Conservation (phyloP, 805 yeast genomes). For the Limtongia smithiae region DNA sequence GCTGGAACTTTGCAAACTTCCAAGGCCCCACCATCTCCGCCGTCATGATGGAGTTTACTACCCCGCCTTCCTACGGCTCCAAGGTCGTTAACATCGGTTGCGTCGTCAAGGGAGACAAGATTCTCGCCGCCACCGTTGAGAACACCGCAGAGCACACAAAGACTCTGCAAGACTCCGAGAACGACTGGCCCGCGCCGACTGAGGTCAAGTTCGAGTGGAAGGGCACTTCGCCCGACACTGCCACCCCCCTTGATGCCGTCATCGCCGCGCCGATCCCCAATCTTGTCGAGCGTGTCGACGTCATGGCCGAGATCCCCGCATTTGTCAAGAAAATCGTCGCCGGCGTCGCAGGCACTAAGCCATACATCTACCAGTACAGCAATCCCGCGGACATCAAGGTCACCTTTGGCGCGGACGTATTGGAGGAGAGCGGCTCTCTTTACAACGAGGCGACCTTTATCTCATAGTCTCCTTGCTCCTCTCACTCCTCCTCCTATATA, state of each 20-base stretch:
- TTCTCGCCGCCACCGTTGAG: conserved; percentile 61
- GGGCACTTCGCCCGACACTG: conserved; percentile 50
- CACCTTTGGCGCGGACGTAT: conserved; percentile 41
- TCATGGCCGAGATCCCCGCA: conserved; percentile 93
- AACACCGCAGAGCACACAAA: conserved; percentile 61
- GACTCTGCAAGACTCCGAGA: conserved; percentile 57
- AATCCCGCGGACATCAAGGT: conserved; percentile 54
- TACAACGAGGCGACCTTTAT: conserved; percentile 83
- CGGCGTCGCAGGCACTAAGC: conserved; percentile 93
- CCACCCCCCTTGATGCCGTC: conserved; percentile 35
- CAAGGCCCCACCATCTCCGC: conserved; percentile 73
- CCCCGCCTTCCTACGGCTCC: conserved; percentile 84
- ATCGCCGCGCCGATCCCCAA: conserved; percentile 54
- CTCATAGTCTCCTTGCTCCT: no score
- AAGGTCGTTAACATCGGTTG: conserved; percentile 80
- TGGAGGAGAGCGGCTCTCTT: conserved; percentile 58
- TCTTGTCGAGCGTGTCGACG: conserved; percentile 88
- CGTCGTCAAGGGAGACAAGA: conserved; percentile 58
- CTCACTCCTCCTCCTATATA: no score
- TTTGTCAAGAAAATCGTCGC: conserved; percentile 90
- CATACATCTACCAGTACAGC: conserved; percentile 91
- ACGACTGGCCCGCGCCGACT: conserved; percentile 89
- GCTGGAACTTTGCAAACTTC: conserved; percentile 92
- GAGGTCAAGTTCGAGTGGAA: conserved; percentile 56
- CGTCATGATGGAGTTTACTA: conserved; percentile 90